Evolutionary conservation across 306 rosid species (phyloP).

Genomic region (Pterocarpus macrocarpus): DNA sequence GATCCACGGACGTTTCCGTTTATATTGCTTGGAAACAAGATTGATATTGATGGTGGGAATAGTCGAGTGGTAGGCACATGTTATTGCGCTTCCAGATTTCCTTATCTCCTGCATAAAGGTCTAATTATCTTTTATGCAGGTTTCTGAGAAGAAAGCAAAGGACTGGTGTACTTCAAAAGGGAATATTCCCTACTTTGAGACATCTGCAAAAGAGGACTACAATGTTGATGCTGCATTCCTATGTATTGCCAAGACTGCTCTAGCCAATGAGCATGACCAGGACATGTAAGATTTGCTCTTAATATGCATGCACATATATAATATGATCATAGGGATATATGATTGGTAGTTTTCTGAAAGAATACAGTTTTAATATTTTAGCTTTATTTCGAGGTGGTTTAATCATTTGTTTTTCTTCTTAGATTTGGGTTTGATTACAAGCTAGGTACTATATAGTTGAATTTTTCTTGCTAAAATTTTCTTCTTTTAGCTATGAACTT

Average conservation of each 20-base stretch:
- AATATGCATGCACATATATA: neutral
- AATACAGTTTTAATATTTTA: neutral
- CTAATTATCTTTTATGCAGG: conserved; percentile 64
- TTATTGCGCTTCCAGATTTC: conserved; percentile 1
- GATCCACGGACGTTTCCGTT: conserved; percentile 82
- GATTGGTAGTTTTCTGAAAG: neutral
- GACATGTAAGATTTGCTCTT: conserved; percentile 76
- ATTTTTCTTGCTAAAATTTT: neutral
- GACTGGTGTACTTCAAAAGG: conserved; percentile 94
- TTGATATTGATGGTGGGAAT: conserved; percentile 95
- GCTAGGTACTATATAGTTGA: neutral
- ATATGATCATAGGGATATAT: neutral
- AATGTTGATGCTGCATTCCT: conserved; percentile 91
- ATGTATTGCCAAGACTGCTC: conserved; percentile 84
- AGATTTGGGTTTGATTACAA: neutral
- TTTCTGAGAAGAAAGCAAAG: conserved; percentile 93
- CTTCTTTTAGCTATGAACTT: neutral
- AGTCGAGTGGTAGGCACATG: conserved; percentile 86
- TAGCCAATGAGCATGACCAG: conserved; percentile 79
- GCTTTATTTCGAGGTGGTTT: neutral
- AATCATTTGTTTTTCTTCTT: neutral
- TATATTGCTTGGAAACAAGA: conserved; percentile 91
- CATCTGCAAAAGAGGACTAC: conserved; percentile 93
- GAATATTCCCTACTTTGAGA: conserved; percentile 87
- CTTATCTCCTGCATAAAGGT: conserved; percentile 15